Conservation (phyloP, 495 filamentous ascomycete genomes). For the Tuber umbilicatum region DNA sequence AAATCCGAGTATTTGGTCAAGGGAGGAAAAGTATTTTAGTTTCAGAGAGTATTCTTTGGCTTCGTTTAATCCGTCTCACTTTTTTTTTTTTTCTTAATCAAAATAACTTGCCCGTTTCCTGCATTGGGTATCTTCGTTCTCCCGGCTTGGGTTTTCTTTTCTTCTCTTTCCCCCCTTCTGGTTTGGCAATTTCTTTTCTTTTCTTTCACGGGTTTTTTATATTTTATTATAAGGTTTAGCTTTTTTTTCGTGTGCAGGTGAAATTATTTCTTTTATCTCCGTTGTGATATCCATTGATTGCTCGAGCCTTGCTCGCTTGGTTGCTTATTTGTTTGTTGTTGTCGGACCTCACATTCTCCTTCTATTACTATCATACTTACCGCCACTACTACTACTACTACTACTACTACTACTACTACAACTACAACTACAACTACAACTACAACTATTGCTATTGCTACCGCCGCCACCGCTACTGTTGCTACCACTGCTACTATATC, state of each 20-base stretch:
- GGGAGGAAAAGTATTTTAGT: conserved; percentile 38
- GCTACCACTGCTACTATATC: neutral
- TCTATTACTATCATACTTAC: neutral
- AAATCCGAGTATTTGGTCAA: conserved; percentile 23
- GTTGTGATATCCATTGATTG: conserved; percentile 4
- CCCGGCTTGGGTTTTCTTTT: conserved; percentile 20
- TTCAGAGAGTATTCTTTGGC: conserved; percentile 39
- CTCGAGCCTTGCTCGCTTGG: conserved; percentile 9
- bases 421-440: no score
- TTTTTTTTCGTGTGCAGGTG: conserved; percentile 19
- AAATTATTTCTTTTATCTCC: conserved; percentile 23
- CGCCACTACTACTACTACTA: no score
- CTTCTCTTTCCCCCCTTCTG: conserved; percentile 13
- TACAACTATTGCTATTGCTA: neutral
- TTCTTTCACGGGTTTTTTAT: conserved; percentile 32
- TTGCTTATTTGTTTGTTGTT: conserved; percentile 7
- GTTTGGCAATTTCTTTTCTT: conserved; percentile 13
- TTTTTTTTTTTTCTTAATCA: conserved; percentile 38
- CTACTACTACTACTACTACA: no score
- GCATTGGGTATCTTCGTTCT: conserved; percentile 21
- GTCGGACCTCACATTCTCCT: neutral
- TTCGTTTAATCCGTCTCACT: conserved; percentile 36
- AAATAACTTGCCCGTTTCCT: conserved; percentile 23
- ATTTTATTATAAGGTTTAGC: conserved; percentile 20
- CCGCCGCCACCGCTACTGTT: no score